Conservation (phyloP, 192 early-diverging fungal genomes). For the Mortierella antarctica region DNA sequence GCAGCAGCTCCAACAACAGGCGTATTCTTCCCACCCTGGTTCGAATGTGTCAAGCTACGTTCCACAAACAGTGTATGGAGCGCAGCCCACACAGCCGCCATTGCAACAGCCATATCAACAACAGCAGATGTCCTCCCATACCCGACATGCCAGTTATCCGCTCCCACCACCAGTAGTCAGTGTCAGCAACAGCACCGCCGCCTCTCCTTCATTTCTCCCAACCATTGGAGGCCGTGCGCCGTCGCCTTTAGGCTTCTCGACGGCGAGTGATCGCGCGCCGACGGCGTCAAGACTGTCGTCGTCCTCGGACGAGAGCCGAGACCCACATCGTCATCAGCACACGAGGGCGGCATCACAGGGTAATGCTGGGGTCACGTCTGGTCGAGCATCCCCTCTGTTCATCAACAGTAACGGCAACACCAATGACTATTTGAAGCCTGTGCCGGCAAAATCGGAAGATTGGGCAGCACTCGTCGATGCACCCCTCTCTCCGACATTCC, state of each 20-base stretch:
- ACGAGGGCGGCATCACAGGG: conserved; percentile 10
- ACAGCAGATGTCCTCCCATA: neutral
- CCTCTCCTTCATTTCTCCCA: conserved; percentile 6
- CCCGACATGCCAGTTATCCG: neutral
- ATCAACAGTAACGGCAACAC: conserved; percentile 14
- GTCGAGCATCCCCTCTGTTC: conserved; percentile 9
- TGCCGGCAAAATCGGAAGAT: conserved; percentile 34
- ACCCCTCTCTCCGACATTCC: conserved; percentile 13
- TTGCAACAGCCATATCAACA: conserved; percentile 13
- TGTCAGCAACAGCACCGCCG: neutral
- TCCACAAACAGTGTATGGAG: conserved; percentile 5
- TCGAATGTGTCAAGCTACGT: neutral
- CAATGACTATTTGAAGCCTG: conserved; percentile 10
- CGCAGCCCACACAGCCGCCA: neutral
- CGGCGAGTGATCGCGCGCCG: neutral
- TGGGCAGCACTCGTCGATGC: conserved; percentile 36
- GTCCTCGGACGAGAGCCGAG: conserved; percentile 17
- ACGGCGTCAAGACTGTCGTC: conserved; percentile 4
- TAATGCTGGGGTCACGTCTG: neutral
- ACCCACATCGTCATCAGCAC: conserved; percentile 12
- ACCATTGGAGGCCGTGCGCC: neutral
- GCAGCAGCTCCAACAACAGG: conserved; percentile 4
- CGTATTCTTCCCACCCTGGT: neutral
- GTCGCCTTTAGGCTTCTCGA: neutral
- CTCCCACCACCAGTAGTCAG: neutral